Evolutionary conservation across 306 rosid genomes (phyloP), one percentile per base, ranked within the genome.

Genomic region (Inga oerstediana): DNA sequence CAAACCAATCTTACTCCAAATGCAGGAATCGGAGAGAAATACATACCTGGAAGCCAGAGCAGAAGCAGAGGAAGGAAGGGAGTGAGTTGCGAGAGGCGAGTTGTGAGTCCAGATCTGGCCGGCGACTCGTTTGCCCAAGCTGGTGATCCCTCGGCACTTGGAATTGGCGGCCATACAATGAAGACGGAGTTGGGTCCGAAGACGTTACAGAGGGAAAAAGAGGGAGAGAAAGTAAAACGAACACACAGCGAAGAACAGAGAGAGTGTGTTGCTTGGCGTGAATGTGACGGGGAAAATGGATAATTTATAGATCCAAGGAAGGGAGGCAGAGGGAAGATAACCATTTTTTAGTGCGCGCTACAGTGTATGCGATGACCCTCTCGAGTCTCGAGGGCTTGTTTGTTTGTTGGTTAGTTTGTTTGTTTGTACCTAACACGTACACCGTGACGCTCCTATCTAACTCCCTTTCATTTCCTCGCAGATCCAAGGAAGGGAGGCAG

Each of bases 151-250:
- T 92, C 97, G 91, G 87, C 92, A 83, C 51, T 88, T 88, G 82
- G 94, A 89, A 89, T 93, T 94, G 92, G 97, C 94, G 90, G 98
- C 98, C 98, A 95, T 95, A 89, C 98, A 94, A 94, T 22, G 54
- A 65, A 0, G 65, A 58, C 8, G 20, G 39, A 17, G 49, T 4
- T 35, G 10, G 35, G 48, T 51, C 58, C 58, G 58, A 22, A 58
- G 65, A 66, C 34, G 20, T 10, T 19, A 62, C 9, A 72, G 75
- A 20, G 32, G 10, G 6, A 58, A 1, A n/a, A 0, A 24, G 19
- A 34, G 19, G 16, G 51, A 52, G n/a, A 51, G 19, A 51, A 17
- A 3, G 27, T 11, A 24, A 45, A 72, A 0, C 13, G 24, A 14
- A 27, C 62, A 20, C 24, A 32, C 19, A 17, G 3, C 30, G 34